A percentile compares a stretch with the other conserved stretches of the same genome.
These are phyloP conservation scores for Ganoderma boninense DNA, from an alignment of 1,284 basidiomycete genomes.

Conservation along the genomic window DNA sequence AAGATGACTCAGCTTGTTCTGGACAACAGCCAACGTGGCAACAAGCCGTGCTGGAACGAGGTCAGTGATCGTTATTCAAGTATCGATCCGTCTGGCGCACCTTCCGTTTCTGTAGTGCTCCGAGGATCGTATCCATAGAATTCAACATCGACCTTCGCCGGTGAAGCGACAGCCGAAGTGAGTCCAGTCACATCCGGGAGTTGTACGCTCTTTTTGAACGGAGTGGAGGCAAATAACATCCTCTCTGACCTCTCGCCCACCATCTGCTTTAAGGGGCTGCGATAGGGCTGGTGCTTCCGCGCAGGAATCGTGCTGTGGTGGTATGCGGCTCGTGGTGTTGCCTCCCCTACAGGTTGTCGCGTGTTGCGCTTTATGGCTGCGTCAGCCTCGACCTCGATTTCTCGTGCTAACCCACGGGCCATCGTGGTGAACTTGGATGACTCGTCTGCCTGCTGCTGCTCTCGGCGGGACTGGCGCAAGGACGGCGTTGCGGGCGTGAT, in stretches of 20 bases:
- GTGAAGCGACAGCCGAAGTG: slow-evolving; percentile 77
- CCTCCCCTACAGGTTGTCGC: slow-evolving; percentile 31
- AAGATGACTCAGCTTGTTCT: slow-evolving; percentile 70
- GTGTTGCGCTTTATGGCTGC: slow-evolving; percentile 16
- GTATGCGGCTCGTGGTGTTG: slow-evolving; percentile 16
- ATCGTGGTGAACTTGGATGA: slow-evolving; percentile 64
- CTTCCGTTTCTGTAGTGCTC: slow-evolving; percentile 66
- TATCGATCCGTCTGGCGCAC: slow-evolving; percentile 43
- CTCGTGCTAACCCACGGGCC: slow-evolving; percentile 60
- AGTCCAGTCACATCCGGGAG: slow-evolving; percentile 83
- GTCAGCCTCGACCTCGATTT: slow-evolving; percentile 56
- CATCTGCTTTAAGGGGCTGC: slow-evolving; percentile 33
- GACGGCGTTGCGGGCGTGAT: slow-evolving; percentile 66
- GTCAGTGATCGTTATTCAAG: not conserved
- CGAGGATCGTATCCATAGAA: slow-evolving; percentile 60
- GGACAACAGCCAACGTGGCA: slow-evolving; percentile 67
- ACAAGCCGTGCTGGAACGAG: slow-evolving; percentile 61
- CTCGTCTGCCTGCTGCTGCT: slow-evolving; percentile 13
- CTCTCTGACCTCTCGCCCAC: slow-evolving; percentile 24
- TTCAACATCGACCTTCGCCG: slow-evolving; percentile 59
- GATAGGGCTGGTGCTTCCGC: slow-evolving; percentile 28
- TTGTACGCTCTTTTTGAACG: slow-evolving; percentile 50
- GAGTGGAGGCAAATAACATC: slow-evolving; percentile 27
- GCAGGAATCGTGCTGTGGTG: slow-evolving; percentile 36
- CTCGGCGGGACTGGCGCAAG: slow-evolving; percentile 15